Conservation (phyloP, 2,329 filamentous ascomycete genomes). For the Colletotrichum theobromicola region DNA sequence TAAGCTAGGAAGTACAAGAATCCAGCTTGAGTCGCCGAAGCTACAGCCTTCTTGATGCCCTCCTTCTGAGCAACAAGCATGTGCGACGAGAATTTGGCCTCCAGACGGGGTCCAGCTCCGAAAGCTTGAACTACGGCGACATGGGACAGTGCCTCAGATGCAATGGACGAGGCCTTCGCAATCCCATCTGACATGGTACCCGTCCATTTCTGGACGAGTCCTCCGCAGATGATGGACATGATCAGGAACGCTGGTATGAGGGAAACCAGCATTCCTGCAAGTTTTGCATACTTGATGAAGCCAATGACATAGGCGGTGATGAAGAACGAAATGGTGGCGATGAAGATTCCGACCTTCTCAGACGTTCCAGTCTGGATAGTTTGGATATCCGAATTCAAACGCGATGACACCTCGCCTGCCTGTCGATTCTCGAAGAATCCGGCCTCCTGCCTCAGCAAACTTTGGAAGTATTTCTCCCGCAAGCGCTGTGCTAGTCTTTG, state of each 20-base stretch:
- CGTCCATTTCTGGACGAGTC: conserved; percentile 53
- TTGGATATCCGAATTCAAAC: conserved; percentile 63
- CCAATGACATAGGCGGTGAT: conserved; percentile 65
- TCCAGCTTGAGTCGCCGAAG: conserved; percentile 63
- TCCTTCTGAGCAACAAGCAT: conserved; percentile 55
- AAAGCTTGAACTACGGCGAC: conserved; percentile 62
- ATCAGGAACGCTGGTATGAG: conserved; percentile 61
- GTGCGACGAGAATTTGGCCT: conserved; percentile 58
- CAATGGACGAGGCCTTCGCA: conserved; percentile 57
- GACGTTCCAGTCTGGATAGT: conserved; percentile 65
- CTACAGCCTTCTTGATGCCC: conserved; percentile 63
- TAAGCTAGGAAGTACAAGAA: conserved; percentile 72
- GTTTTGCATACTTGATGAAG: conserved; percentile 61
- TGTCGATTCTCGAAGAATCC: conserved; percentile 62
- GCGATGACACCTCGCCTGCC: conserved; percentile 60
- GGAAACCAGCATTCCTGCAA: conserved; percentile 64
- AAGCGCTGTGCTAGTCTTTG: conserved; percentile 62
- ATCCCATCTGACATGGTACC: conserved; percentile 48
- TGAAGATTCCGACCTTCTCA: conserved; percentile 67
- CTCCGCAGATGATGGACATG: conserved; percentile 56
- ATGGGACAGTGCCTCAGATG: conserved; percentile 59
- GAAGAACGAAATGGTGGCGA: conserved; percentile 64
- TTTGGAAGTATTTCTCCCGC: conserved; percentile 59
- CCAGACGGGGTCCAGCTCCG: conserved; percentile 55
- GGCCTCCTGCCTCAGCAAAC: conserved; percentile 60